Evolutionary conservation across 106 monocot genomes (phyloP), one percentile per base, ranked within the genome.

Genomic region (Apostasia shenzhenica): DNA sequence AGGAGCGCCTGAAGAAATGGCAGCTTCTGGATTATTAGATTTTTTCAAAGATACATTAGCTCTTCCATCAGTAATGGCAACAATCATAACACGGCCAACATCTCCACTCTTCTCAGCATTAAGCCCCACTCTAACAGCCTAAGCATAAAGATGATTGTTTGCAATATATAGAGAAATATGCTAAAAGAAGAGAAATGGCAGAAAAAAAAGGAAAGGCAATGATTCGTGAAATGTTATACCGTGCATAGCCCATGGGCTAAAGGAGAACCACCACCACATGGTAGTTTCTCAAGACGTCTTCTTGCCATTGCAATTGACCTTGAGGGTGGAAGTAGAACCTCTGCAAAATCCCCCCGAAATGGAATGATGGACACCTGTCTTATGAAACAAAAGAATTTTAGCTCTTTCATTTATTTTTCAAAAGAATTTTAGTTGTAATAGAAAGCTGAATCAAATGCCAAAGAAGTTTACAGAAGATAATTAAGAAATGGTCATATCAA

Each of bases 71-170:
- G 99, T 99, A 77, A 99, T 85, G 6, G 87, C 99, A 66, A 99
- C 99, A 67, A 99, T 90, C 99, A 99, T 93, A 63, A 99, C 72
- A 57, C 93, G 99, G 7, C 99, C 93, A 72, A 99, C 99, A 78
- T 99, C 99, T 14, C 99, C 93, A 85, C 99, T 99, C 67, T 99
- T 99, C 63, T 99, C 99, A 48, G 99, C 99, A 88, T 99, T 99
- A 76, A 99, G 71, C n/a, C 99, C 99, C 77, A 99, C 99, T 72
- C 99, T 93, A 55, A 99, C 99, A 67, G 99, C 99, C 99, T 99
- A 72, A 14, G 67, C 48, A 57, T 71, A 67, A 54, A 61, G 39
- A 37, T 9, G 2, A 8, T 56, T 14, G 11, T 40, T 9, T 3
- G 26, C 26, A 47, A 14, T 47, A 6, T 38, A 3, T 14, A 67